Percentiles rank a stretch among this genome's conserved stretches.
These are phyloP conservation scores for Chrysochromulina parva DNA, from an alignment of 78 protist species.

Conservation along the genomic window DNA sequence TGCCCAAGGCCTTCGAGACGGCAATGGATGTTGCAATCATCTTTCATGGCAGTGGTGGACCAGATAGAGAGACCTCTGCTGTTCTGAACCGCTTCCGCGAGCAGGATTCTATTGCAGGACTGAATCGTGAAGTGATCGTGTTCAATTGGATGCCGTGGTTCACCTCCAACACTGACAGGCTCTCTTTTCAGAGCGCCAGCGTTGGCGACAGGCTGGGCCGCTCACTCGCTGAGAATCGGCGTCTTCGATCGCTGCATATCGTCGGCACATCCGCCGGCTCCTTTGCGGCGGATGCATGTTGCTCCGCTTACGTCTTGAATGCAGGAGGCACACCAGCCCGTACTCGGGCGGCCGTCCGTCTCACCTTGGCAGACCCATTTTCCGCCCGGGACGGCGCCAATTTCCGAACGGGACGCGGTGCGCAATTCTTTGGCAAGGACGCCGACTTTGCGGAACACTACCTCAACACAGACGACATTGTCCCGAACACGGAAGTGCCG, in stretches of 20 bases:
- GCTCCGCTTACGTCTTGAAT: not conserved
- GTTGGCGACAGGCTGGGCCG: not conserved
- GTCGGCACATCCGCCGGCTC: not conserved
- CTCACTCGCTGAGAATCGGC: not conserved
- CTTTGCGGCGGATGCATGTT: not conserved
- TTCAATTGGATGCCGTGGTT: not conserved
- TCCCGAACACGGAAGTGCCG: not conserved
- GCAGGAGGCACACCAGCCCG: not conserved
- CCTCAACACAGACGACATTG: not conserved
- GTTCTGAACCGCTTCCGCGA: not conserved
- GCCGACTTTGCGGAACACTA: conserved; percentile 13
- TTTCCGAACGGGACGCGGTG: not conserved
- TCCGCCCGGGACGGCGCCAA: not conserved
- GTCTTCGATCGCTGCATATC: not conserved
- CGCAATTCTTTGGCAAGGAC: not conserved
- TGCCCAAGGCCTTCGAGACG: too few relatives aligned
- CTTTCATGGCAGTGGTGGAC: not conserved
- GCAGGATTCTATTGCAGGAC: not conserved
- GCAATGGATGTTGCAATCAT: too few relatives aligned
- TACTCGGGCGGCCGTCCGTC: not conserved
- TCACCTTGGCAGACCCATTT: not conserved
- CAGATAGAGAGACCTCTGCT: not conserved
- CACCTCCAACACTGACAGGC: too few relatives aligned
- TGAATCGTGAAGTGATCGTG: not conserved
- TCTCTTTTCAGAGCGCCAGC: too few relatives aligned